Evolutionary conservation across 257 asterid genomes (phyloP).

Genomic region (Linaria vulgaris): DNA sequence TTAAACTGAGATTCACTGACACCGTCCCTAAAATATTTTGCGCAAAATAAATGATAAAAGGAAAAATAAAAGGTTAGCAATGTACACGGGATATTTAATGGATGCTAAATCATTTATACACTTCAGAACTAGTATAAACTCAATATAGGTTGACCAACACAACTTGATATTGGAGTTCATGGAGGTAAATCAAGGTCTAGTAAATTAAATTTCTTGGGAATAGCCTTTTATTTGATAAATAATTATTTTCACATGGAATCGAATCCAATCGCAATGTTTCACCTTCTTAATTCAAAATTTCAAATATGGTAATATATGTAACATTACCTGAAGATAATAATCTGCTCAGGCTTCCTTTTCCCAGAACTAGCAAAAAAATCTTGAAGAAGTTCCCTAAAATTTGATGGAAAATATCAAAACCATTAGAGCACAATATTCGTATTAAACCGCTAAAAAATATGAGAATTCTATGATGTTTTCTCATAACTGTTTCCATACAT

Average conservation of each 20-base stretch:
- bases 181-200: not conserved
- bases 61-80: not conserved
- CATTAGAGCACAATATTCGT: not conserved
- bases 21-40: conserved; percentile 63
- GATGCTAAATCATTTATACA: too few relatives aligned
- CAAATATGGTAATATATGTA: not conserved
- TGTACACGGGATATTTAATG: not conserved
- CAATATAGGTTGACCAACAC: not conserved
- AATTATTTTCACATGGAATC: not conserved
- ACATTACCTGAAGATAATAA: conserved; percentile 71
- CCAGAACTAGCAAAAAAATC: conserved; percentile 72
- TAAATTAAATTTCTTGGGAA: not conserved
- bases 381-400: conserved; percentile 69
- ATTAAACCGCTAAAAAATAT: too few relatives aligned
- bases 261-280: too few relatives aligned
- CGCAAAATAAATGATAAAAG: not conserved
- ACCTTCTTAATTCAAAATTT: too few relatives aligned
- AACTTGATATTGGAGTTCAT: not conserved
- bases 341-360: conserved; percentile 78
- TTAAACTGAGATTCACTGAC: conserved; percentile 86
- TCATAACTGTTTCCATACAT: not conserved
- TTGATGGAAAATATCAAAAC: not conserved
- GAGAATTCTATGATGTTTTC: not conserved
- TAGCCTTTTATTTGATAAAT: not conserved
- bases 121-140: too few relatives aligned